A percentile compares a stretch with the other conserved stretches of the same genome.
Evolutionary conservation across 352 stramenopile genomes (phyloP).

Genomic region (Globisporangium nunn): DNA sequence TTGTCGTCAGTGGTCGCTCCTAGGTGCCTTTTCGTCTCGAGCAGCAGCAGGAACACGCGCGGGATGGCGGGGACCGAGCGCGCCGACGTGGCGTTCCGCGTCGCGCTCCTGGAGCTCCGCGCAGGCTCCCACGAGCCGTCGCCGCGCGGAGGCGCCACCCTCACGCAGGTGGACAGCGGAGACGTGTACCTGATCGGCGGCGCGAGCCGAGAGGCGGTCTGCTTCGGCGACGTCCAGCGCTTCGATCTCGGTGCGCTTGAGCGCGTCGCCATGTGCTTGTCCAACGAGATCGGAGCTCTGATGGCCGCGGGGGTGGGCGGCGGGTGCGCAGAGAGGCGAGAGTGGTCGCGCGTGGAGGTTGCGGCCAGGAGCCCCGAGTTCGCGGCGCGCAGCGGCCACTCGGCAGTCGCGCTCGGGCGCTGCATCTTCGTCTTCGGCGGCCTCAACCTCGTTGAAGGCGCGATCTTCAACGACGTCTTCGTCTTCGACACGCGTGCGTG

Average conservation of each 20-base stretch:
- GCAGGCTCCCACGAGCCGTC: conserved; percentile 13
- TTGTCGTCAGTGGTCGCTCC: too few relatives aligned
- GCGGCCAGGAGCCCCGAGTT: conserved; percentile 14
- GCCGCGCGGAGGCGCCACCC: conserved; percentile 37
- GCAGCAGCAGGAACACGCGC: too few relatives aligned
- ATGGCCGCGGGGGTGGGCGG: too few relatives aligned
- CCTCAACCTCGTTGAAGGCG: conserved; percentile 27
- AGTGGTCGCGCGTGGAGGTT: conserved; percentile 20
- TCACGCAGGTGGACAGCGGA: conserved; percentile 31
- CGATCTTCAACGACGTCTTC: conserved; percentile 52
- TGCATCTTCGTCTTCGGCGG: conserved; percentile 56
- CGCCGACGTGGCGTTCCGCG: neutral
- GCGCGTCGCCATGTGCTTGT: neutral
- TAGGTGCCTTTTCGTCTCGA: too few relatives aligned
- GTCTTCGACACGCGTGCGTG: conserved; percentile 38
- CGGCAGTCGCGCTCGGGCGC: conserved; percentile 32
- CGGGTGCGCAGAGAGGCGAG: conserved; percentile 6
- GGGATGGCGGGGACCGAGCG: too few relatives aligned
- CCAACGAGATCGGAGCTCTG: too few relatives aligned
- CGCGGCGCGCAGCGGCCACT: conserved; percentile 54
- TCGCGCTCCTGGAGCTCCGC: conserved; percentile 5
- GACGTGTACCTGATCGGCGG: conserved; percentile 57
- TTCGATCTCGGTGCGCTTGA: conserved; percentile 33
- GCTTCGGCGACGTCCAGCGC: conserved; percentile 45
- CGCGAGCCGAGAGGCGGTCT: conserved; percentile 39